Evolutionary conservation across 73 alveolate genomes (phyloP).

Genomic region (Blepharisma stoltei): DNA sequence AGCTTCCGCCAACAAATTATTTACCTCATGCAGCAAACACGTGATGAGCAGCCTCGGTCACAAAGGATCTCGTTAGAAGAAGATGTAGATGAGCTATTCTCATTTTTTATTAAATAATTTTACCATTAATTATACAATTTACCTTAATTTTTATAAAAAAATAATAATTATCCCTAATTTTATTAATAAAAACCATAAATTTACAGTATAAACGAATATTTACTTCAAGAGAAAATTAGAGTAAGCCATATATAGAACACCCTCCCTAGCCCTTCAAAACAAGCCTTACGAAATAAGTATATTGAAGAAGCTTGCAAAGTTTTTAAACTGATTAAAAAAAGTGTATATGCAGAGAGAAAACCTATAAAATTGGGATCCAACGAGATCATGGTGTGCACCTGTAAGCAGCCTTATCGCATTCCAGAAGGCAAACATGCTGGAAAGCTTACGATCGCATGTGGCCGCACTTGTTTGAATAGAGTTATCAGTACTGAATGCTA

Average conservation of each 20-base stretch:
- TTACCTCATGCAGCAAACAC: no score
- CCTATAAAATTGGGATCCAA: constrained; percentile 52
- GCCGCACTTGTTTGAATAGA: constrained; percentile 87
- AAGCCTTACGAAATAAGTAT: constrained; percentile 21
- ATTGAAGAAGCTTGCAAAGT: constrained; percentile 42
- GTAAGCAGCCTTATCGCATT: constrained; percentile 40
- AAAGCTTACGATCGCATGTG: constrained; percentile 64
- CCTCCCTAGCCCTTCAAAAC: constrained; percentile 11
- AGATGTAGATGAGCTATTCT: no score
- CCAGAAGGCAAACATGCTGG: background rate
- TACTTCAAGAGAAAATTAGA: background rate
- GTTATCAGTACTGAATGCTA: constrained; percentile 88
- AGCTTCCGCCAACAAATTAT: no score
- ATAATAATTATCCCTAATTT: no score
- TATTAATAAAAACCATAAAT: no score
- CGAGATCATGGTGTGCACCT: constrained; percentile 66
- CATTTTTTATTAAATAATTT: no score
- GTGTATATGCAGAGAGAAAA: constrained; percentile 70
- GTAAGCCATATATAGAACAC: constrained; percentile 20
- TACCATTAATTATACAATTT: no score
- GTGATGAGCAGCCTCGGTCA: no score
- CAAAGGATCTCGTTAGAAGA: no score
- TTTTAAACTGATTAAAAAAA: constrained; percentile 70
- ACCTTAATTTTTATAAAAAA: no score
- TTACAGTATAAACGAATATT: background rate